phyloP scores from a whole-genome alignment of 2,329 filamentous ascomycete genomes.

The Dactylellina parvicollis region DNA sequence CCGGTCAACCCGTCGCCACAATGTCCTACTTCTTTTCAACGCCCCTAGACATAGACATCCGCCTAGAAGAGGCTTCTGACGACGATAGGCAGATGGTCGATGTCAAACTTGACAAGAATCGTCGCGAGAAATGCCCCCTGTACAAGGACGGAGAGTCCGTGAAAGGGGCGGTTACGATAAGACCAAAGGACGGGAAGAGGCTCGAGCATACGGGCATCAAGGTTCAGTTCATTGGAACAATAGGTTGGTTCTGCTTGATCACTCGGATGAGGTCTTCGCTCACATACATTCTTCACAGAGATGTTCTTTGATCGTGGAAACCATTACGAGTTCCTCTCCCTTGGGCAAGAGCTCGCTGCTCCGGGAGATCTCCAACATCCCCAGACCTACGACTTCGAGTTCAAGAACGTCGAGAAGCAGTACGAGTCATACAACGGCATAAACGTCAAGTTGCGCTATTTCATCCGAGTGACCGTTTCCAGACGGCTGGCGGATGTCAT shows the following conservation, averaged over 20 bases:
- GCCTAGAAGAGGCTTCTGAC: constrained; percentile 93
- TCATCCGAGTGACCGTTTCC: constrained; percentile 94
- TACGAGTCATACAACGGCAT: constrained; percentile 99
- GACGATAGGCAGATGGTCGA: constrained; percentile 89
- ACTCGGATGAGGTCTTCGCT: constrained; percentile 5
- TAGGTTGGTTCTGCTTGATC: constrained; percentile 69
- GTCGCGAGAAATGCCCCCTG: constrained; percentile 93
- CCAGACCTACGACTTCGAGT: constrained; percentile 98
- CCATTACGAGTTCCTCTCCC: constrained; percentile 97
- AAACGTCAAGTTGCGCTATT: constrained; percentile 99
- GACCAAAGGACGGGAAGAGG: constrained; percentile 97
- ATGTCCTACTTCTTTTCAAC: constrained; percentile 99
- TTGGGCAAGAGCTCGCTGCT: constrained; percentile 95
- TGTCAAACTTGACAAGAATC: constrained; percentile 97
- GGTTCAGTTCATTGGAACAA: constrained; percentile 98
- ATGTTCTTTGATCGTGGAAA: constrained; percentile 99
- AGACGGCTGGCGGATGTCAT: constrained; percentile 97
- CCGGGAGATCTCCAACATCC: constrained; percentile 98
- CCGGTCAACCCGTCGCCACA: constrained; percentile 57
- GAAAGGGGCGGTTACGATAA: constrained; percentile 91
- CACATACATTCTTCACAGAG: constrained; percentile 68
- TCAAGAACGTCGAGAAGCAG: constrained; percentile 99
- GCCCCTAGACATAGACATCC: constrained; percentile 97
- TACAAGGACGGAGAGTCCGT: constrained; percentile 99
- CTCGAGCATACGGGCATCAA: constrained; percentile 99